Evolutionary conservation across 2,329 filamentous ascomycete genomes (phyloP), one percentile per base, ranked within the genome.

Genomic region (Verticillium nonalfalfae): DNA sequence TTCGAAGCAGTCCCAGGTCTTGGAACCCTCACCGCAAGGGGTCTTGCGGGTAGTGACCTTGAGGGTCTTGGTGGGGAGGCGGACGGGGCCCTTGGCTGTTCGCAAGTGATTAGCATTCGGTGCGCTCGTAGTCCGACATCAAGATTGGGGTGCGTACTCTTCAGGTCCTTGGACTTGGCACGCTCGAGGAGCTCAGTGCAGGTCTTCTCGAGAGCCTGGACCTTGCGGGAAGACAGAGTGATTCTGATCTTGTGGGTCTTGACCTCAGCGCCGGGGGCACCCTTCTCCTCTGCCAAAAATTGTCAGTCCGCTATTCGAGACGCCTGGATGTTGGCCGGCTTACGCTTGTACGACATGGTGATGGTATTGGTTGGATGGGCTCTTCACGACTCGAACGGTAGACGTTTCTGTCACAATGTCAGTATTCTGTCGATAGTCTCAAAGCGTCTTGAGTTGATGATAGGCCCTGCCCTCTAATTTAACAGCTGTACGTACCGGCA

Each of bases 1-100:
- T 90, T 99, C 94, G 81, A 85, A 99, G 80, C 86, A 89, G 80
- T 98, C 95, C 95, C 95, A 99, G 77, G 95, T 99, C 92, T 99
- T 99, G 81, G 90, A 96, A 84, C 95, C 95, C 88, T 99, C 95
- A 90, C 95, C 95, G 83, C 91, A 40, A 79, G 95, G 95, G 69
- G 95, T 98, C 90, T 99, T 99, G 77, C 95, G 90, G 85, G 95
- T 97, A 78, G 91, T 92, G 85, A 97, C 88, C 86, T 95, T 92
- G 75, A 98, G 87, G 79, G 87, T 91, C 90, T 97, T 97, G 85
- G 93, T 97, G 74, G 95, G 93, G 74, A 97, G 90, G 76, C 94
- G 93, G 81, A 98, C 94, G 78, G 94, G 93, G 76, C 95, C 94
- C 90, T 58, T 39, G 57, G 26, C 45, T 52, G n/a, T 52, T 52